Percentiles rank a stretch among this genome's conserved stretches.
Evolutionary conservation across 192 early-diverging fungal species (phyloP).

Genomic region (Coemansia aciculifera): DNA sequence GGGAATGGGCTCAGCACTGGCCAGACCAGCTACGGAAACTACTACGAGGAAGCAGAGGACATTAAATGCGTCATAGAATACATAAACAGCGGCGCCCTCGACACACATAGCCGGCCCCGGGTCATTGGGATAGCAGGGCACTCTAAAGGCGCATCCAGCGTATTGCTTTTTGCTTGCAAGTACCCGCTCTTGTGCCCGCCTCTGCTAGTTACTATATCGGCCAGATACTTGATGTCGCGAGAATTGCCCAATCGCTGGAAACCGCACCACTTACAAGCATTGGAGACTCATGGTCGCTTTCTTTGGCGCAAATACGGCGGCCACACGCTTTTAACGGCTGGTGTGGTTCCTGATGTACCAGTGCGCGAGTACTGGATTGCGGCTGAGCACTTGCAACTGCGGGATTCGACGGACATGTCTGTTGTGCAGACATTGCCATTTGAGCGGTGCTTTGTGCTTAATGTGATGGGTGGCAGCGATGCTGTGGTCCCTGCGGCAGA

Average conservation of each 20-base stretch:
- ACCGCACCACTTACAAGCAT: slow-evolving; percentile 33
- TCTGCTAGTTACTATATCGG: slow-evolving; percentile 52
- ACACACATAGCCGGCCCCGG: neutral
- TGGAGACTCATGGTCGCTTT: slow-evolving; percentile 48
- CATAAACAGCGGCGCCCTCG: slow-evolving; percentile 13
- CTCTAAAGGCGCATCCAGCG: slow-evolving; percentile 57
- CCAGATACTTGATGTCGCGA: slow-evolving; percentile 55
- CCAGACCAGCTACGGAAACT: slow-evolving; percentile 58
- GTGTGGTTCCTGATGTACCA: slow-evolving; percentile 13
- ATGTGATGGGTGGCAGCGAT: slow-evolving; percentile 55
- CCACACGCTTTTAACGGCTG: slow-evolving; percentile 10
- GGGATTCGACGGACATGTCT: slow-evolving; percentile 49
- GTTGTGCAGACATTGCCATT: slow-evolving; percentile 47
- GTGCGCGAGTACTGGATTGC: slow-evolving; percentile 45
- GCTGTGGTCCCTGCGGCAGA: slow-evolving; percentile 51
- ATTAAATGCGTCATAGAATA: slow-evolving; percentile 45
- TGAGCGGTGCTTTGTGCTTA: slow-evolving; percentile 46
- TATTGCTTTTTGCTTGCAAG: slow-evolving; percentile 55
- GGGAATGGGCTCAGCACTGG: slow-evolving; percentile 61
- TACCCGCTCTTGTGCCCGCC: slow-evolving; percentile 41
- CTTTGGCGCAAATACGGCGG: slow-evolving; percentile 53
- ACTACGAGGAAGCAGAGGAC: slow-evolving; percentile 54
- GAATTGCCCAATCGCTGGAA: slow-evolving; percentile 52
- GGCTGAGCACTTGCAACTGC: slow-evolving; percentile 26
- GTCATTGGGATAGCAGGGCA: slow-evolving; percentile 55